Percentiles rank a stretch among this genome's conserved stretches.
phyloP scores from a whole-genome alignment of 495 filamentous ascomycete genomes.

The Neurospora sp. region DNA sequence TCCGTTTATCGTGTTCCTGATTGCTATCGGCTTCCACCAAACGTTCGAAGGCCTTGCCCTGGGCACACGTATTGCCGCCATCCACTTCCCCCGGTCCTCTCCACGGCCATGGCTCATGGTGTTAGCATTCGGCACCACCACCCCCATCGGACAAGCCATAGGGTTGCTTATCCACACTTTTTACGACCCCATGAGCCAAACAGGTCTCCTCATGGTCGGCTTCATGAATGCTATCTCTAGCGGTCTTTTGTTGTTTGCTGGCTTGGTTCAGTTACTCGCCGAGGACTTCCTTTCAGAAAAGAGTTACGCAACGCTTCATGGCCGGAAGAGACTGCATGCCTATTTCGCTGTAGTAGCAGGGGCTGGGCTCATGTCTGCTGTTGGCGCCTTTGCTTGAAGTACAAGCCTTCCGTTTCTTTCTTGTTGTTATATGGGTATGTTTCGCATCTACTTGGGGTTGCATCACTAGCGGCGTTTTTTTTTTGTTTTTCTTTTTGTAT shows the following conservation, averaged over 20 bases:
- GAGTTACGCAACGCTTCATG: constrained; percentile 67
- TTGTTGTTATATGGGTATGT: not conserved
- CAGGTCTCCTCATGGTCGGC: constrained; percentile 81
- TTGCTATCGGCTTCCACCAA: constrained; percentile 77
- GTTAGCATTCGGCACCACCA: constrained; percentile 82
- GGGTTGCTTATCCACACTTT: constrained; percentile 71
- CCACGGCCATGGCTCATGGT: constrained; percentile 88
- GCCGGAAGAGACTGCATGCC: constrained; percentile 61
- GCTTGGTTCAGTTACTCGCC: constrained; percentile 80
- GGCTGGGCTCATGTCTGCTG: constrained; percentile 72
- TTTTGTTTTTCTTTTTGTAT: no score
- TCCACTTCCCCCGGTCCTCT: constrained; percentile 46
- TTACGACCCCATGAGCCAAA: constrained; percentile 74
- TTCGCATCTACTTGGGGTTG: constrained; percentile 4
- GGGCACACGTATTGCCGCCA: constrained; percentile 60
- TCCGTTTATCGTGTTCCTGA: constrained; percentile 67
- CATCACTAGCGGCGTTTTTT: not conserved
- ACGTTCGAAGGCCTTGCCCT: constrained; percentile 67
- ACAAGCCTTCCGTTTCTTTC: not conserved
- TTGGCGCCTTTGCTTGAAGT: constrained; percentile 74
- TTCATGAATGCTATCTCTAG: constrained; percentile 86
- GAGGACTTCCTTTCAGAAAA: constrained; percentile 89
- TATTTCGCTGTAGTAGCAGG: constrained; percentile 69
- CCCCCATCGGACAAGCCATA: constrained; percentile 83
- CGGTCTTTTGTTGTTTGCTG: constrained; percentile 82